Percentiles rank a stretch among this genome's conserved stretches.
Conservation (phyloP, 2,329 filamentous ascomycete species). For the Aspergillus ochraceus region DNA sequence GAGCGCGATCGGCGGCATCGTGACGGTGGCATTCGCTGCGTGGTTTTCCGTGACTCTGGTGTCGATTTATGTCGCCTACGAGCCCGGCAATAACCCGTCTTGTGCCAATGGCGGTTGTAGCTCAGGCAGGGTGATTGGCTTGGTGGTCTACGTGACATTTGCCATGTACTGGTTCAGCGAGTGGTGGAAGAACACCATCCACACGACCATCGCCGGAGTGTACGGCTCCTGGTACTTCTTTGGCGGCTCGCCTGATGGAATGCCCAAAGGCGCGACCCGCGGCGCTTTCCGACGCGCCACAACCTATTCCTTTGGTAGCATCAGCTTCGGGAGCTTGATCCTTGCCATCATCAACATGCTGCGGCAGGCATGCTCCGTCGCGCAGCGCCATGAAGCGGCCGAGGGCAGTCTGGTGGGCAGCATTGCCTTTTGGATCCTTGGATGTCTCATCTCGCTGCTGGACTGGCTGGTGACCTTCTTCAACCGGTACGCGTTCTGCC, state of each 20-base stretch:
- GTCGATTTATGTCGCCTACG: constrained; percentile 79
- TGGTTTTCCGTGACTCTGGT: constrained; percentile 88
- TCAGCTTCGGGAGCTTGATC: constrained; percentile 80
- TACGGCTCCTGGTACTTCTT: constrained; percentile 95
- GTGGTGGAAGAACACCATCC: constrained; percentile 90
- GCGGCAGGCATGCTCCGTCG: constrained; percentile 78
- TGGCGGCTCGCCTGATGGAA: constrained; percentile 58
- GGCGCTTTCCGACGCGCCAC: constrained; percentile 79
- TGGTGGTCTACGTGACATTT: constrained; percentile 86
- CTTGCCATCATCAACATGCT: constrained; percentile 86
- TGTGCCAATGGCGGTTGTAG: constrained; percentile 63
- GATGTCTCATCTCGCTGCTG: constrained; percentile 73
- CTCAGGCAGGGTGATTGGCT: constrained; percentile 73
- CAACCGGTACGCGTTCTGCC: constrained; percentile 89
- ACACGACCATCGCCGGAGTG: constrained; percentile 81
- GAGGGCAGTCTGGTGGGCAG: constrained; percentile 68
- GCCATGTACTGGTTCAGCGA: constrained; percentile 93
- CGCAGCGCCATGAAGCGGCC: constrained; percentile 62
- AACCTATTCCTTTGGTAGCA: constrained; percentile 91
- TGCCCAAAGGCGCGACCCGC: constrained; percentile 76
- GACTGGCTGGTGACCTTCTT: constrained; percentile 87
- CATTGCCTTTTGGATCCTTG: constrained; percentile 71
- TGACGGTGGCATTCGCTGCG: constrained; percentile 73
- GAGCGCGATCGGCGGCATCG: constrained; percentile 76
- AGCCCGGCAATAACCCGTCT: constrained; percentile 61